phyloP scores from a whole-genome alignment of 495 filamentous ascomycete genomes.

The Hypomontagnella monticulosa region DNA sequence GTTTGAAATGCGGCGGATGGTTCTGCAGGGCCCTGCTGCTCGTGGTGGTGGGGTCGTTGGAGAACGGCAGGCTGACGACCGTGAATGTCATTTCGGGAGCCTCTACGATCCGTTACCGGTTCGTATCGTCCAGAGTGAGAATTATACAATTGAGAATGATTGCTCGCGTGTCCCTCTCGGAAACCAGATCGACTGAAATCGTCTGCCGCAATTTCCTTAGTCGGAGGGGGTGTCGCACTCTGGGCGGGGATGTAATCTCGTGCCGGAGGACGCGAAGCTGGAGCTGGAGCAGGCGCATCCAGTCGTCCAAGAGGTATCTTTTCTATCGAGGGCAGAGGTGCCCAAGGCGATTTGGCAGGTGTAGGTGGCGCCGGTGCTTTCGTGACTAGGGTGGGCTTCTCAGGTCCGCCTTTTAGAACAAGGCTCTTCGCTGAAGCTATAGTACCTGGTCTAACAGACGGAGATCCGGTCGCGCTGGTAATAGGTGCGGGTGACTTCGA shows the following conservation, averaged over 20 bases:
- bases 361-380: conserved; percentile 77
- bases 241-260: conserved; percentile 44
- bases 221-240: conserved; percentile 58
- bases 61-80: conserved; percentile 80
- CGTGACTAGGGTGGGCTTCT: conserved; percentile 80
- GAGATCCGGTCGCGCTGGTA: conserved; percentile 46
- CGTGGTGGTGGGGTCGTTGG: conserved; percentile 72
- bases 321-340: conserved; percentile 82
- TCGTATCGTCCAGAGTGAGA: conserved; percentile 95
- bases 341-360: conserved; percentile 91
- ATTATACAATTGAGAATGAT: conserved; percentile 85
- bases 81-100: conserved; percentile 71
- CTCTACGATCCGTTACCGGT: conserved; percentile 81
- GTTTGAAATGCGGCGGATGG: conserved; percentile 93
- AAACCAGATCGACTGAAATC: conserved; percentile 86
- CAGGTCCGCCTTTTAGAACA: conserved; percentile 71
- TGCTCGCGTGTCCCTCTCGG: conserved; percentile 69
- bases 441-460: conserved; percentile 53
- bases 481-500: conserved; percentile 51
- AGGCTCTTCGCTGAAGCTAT: conserved; percentile 61
- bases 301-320: conserved; percentile 75
- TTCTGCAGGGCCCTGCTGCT: conserved; percentile 77
- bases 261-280: conserved; percentile 43
- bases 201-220: conserved; percentile 90
- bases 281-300: conserved; percentile 46